phyloP scores from a whole-genome alignment of 2,329 filamentous ascomycete genomes.

The Diplodia scrobiculata region DNA sequence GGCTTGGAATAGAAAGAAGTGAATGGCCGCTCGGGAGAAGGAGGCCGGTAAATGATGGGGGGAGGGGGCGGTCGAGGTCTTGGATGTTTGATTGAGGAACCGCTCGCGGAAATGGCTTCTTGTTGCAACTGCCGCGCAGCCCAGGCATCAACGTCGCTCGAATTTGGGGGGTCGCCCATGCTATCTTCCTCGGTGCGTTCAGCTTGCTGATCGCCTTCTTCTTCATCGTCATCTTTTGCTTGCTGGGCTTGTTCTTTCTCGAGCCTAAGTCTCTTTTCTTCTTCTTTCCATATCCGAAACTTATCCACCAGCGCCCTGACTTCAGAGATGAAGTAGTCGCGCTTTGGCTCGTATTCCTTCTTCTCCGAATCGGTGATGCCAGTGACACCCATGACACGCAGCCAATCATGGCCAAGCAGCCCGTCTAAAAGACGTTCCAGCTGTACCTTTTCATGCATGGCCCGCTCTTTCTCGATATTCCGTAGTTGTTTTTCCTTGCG shows the following conservation, averaged over 20 bases:
- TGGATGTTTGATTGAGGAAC: conserved; percentile 7
- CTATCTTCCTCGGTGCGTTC: conserved; percentile 40
- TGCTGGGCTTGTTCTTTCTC: conserved; percentile 68
- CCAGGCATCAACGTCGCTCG: conserved; percentile 70
- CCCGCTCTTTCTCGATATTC: conserved; percentile 67
- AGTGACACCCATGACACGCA: conserved; percentile 86
- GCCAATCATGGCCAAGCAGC: conserved; percentile 88
- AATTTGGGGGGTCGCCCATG: conserved; percentile 50
- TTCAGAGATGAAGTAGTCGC: conserved; percentile 80
- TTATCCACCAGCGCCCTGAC: conserved; percentile 82
- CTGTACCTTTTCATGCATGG: conserved; percentile 67
- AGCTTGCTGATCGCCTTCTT: conserved; percentile 46
- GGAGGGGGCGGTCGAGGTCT: conserved; percentile 28
- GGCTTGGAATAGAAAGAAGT: conserved; percentile 84
- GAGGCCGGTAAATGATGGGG: conserved; percentile 33
- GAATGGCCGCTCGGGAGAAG: conserved; percentile 62
- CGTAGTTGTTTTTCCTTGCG: conserved; percentile 68
- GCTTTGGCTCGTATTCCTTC: conserved; percentile 82
- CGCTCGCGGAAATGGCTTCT: conserved; percentile 53
- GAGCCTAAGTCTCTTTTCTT: conserved; percentile 79
- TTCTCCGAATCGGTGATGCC: conserved; percentile 81
- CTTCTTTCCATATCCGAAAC: conserved; percentile 82
- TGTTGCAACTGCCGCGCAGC: conserved; percentile 74
- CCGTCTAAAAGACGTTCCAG: conserved; percentile 73
- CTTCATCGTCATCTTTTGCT: conserved; percentile 54